phyloP scores from a whole-genome alignment of 2,329 filamentous ascomycete species.

The Thyridium curvatum region DNA sequence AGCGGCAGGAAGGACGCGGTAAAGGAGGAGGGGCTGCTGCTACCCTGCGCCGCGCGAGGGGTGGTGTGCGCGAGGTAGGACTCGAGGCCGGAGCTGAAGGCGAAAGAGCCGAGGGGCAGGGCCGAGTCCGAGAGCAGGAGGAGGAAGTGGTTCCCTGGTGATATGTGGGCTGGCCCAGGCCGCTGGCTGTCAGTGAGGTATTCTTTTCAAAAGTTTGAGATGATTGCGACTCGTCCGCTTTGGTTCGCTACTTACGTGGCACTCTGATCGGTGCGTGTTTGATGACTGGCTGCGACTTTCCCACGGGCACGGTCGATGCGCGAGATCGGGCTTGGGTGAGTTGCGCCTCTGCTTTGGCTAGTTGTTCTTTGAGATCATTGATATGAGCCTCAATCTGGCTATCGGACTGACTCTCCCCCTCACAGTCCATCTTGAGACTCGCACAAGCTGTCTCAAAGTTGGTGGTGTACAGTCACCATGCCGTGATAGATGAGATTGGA shows the following conservation, averaged over 20 bases:
- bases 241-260: too few species aligned
- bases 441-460: too few species aligned
- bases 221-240: too few species aligned
- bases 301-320: too few species aligned
- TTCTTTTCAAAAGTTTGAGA: too few species aligned
- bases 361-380: slow-evolving; percentile 41
- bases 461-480: too few species aligned
- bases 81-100: slow-evolving; percentile 77
- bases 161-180: slow-evolving; percentile 1
- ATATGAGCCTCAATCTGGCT: slow-evolving; percentile 45
- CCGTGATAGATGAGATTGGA: too few species aligned
- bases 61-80: slow-evolving; percentile 67
- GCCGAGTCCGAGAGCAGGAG: slow-evolving; percentile 76
- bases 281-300: too few species aligned
- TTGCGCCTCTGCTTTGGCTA: neutral
- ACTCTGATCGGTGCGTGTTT: too few species aligned
- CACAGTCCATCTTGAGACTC: neutral
- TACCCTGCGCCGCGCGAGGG: slow-evolving; percentile 4
- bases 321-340: neutral
- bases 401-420: slow-evolving; percentile 8
- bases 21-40: slow-evolving; percentile 39
- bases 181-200: too few species aligned
- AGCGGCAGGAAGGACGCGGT: slow-evolving; percentile 57
- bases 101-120: slow-evolving; percentile 78
- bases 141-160: slow-evolving; percentile 53